phyloP scores from a whole-genome alignment of 768 basidiomycete genomes.

The Pleurotus citrinopileatus region DNA sequence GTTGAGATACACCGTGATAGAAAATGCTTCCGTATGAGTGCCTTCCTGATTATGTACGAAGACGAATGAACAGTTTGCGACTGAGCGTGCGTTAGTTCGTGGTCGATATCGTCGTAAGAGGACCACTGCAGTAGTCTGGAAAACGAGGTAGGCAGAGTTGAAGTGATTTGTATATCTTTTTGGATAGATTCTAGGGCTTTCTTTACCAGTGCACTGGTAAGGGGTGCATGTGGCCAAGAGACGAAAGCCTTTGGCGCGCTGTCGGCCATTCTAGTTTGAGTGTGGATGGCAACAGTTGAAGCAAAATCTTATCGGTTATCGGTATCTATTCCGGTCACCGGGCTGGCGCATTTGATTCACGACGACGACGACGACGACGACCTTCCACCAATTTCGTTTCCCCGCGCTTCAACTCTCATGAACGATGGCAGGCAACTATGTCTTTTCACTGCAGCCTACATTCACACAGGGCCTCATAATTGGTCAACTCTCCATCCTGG shows the following conservation, averaged over 20 bases:
- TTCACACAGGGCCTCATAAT: constrained; percentile 95
- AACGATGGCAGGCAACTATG: constrained; percentile 52
- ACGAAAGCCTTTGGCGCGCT: constrained; percentile 22
- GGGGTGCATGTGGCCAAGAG: constrained; percentile 49
- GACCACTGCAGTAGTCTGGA: constrained; percentile 68
- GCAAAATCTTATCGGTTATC: not conserved
- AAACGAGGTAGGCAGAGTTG: constrained; percentile 15
- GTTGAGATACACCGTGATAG: constrained; percentile 71
- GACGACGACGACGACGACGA: too few species aligned
- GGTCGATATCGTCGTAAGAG: constrained; percentile 84
- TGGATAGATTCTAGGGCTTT: constrained; percentile 32
- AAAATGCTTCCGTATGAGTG: constrained; percentile 92
- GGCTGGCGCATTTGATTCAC: not conserved
- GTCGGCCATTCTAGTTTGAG: not conserved
- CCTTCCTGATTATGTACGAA: constrained; percentile 87
- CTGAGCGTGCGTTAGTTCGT: constrained; percentile 59
- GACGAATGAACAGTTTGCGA: constrained; percentile 62
- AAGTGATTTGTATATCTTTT: constrained; percentile 18
- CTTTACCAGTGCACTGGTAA: constrained; percentile 42
- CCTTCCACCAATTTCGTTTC: too few species aligned
- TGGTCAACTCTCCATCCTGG: constrained; percentile 86
- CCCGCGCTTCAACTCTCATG: too few species aligned
- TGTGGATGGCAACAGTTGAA: constrained; percentile 1
- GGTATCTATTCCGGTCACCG: not conserved
- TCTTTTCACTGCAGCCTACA: constrained; percentile 77